Percentiles rank a stretch among this genome's conserved stretches.
These are phyloP conservation scores for Boletus eberwhitei DNA, from an alignment of 768 basidiomycete genomes.

Conservation along the genomic window DNA sequence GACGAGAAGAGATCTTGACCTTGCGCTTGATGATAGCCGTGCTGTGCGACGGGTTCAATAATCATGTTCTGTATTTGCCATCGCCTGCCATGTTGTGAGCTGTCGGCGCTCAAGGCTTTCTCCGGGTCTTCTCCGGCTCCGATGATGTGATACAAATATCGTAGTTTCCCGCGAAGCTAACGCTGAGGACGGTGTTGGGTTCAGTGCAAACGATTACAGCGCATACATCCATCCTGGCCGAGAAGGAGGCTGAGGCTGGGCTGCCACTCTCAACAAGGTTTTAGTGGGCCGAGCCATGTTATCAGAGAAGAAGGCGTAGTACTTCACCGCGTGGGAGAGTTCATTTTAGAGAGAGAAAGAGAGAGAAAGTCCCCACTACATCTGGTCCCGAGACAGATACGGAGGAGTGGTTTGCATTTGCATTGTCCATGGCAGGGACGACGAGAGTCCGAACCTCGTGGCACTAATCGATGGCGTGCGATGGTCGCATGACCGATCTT, in stretches of 20 bases:
- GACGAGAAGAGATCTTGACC: slow-evolving; percentile 24
- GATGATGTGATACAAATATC: slow-evolving; percentile 10
- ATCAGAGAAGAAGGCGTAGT: not conserved
- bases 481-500: slow-evolving; percentile 17
- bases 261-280: not conserved
- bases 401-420: not conserved
- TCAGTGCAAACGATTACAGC: too few relatives aligned
- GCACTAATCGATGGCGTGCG: slow-evolving; percentile 19
- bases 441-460: slow-evolving; percentile 21
- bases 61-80: slow-evolving; percentile 22
- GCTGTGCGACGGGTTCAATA: slow-evolving; percentile 28
- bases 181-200: slow-evolving; percentile 5
- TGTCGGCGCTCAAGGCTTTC: slow-evolving; percentile 29
- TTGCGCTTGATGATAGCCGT: slow-evolving; percentile 31
- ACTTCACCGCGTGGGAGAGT: not conserved
- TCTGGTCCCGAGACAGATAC: too few relatives aligned
- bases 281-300: not conserved
- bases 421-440: not conserved
- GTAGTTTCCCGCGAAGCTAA: slow-evolving; percentile 24
- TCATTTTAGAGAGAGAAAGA: too few relatives aligned
- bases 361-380: not conserved
- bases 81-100: slow-evolving; percentile 27
- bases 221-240: too few relatives aligned
- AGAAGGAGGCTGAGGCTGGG: too few relatives aligned
- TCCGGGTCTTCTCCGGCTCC: slow-evolving; percentile 21